A percentile compares a stretch with the other conserved stretches of the same genome.
Evolutionary conservation across 2,329 filamentous ascomycete genomes (phyloP).

Genomic region (Fusarium keratoplasticum): DNA sequence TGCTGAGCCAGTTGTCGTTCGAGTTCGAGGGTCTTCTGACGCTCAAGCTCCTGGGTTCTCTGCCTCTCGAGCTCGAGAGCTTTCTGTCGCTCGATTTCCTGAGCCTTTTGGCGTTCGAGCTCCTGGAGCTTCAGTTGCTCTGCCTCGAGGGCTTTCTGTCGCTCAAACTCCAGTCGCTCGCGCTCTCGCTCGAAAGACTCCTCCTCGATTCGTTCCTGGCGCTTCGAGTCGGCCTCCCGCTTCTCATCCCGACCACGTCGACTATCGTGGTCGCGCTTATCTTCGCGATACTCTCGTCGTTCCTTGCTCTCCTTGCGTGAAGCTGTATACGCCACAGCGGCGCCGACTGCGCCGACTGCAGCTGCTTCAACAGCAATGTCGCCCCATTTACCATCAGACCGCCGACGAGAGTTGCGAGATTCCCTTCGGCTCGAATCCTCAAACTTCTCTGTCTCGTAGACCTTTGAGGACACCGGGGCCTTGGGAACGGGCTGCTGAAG

Average conservation of each 20-base stretch:
- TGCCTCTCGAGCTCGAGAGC: not conserved
- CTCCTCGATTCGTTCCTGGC: constrained; percentile 28
- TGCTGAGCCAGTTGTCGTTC: constrained; percentile 17
- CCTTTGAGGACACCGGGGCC: constrained; percentile 74
- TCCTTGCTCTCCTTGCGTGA: constrained; percentile 36
- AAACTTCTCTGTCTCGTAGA: constrained; percentile 68
- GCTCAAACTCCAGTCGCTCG: constrained; percentile 36
- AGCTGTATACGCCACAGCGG: constrained; percentile 44
- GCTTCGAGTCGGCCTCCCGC: constrained; percentile 34
- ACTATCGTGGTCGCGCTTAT: constrained; percentile 33
- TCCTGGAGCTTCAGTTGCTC: constrained; percentile 34
- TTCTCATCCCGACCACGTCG: constrained; percentile 20
- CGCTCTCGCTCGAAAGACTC: constrained; percentile 30
- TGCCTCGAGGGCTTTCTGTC: constrained; percentile 28
- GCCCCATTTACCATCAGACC: constrained; percentile 55
- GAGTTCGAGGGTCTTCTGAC: constrained; percentile 4
- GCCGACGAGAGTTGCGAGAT: constrained; percentile 43
- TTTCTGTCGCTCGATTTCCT: constrained; percentile 19
- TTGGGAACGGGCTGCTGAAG: constrained; percentile 90
- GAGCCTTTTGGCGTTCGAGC: constrained; percentile 34
- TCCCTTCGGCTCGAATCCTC: constrained; percentile 52
- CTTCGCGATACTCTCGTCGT: constrained; percentile 26
- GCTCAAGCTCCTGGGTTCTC: constrained; percentile 12
- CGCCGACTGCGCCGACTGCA: constrained; percentile 61
- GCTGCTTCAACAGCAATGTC: constrained; percentile 60